A percentile compares a stretch with the other conserved stretches of the same genome.
Conservation (phyloP, 495 filamentous ascomycete species). For the Lepidopterella palustris region DNA sequence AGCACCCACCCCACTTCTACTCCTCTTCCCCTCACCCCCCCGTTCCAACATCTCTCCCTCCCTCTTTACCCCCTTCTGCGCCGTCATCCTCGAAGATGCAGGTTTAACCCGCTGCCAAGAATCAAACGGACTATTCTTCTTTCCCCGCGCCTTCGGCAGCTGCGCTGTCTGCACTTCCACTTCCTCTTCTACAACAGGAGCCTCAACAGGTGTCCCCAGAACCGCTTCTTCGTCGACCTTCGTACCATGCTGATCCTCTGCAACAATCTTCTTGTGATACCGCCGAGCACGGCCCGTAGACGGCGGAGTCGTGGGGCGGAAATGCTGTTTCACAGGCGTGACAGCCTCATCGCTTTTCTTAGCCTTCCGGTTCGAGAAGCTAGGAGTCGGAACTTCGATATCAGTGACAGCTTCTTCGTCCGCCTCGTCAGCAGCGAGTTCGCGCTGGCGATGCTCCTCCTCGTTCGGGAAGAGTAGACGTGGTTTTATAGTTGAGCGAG, state of each 20-base stretch:
- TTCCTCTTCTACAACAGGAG: not conserved
- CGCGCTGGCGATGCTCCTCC: constrained; percentile 33
- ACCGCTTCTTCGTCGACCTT: not conserved
- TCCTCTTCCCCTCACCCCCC: not conserved
- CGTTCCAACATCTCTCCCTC: constrained; percentile 3
- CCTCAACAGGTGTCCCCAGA: not conserved
- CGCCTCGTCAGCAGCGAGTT: constrained; percentile 34
- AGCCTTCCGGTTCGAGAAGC: not conserved
- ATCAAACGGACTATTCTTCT: constrained; percentile 4
- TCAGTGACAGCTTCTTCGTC: constrained; percentile 46
- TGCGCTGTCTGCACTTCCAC: not conserved
- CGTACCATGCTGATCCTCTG: not conserved
- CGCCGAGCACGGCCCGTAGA: constrained; percentile 17
- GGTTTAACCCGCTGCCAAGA: constrained; percentile 1
- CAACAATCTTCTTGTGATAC: not conserved
- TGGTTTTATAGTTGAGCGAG: constrained; percentile 71
- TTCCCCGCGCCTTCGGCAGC: not conserved
- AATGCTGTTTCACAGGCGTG: constrained; percentile 1
- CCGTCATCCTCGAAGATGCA: not conserved
- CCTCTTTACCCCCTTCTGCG: constrained; percentile 1
- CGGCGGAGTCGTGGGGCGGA: constrained; percentile 16
- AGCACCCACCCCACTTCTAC: not conserved
- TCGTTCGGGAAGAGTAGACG: constrained; percentile 72
- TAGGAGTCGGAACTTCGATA: constrained; percentile 36
- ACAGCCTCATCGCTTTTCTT: not conserved